Conservation (phyloP, 2,329 filamentous ascomycete species). For the Penicillium glabrum region DNA sequence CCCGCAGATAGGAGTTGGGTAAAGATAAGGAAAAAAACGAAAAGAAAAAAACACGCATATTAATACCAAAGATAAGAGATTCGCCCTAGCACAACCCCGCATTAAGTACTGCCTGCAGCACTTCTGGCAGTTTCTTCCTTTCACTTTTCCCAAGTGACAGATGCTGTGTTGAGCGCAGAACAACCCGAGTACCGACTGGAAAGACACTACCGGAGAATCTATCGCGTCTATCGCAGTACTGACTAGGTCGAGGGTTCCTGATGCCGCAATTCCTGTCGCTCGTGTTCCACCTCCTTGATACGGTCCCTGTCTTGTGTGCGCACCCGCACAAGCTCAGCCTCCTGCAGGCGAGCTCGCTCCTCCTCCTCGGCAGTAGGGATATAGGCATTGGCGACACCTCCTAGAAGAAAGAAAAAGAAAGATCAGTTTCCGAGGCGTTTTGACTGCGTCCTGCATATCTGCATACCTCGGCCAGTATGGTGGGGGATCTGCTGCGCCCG, state of each 20-base stretch:
- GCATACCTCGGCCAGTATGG: conserved; percentile 46
- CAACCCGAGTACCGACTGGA: neutral
- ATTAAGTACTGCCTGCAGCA: conserved; percentile 12
- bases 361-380: conserved; percentile 27
- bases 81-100: neutral
- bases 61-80: conserved; percentile 12
- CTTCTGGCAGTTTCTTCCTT: conserved; percentile 9
- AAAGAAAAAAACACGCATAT: conserved; percentile 9
- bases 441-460: neutral
- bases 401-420: conserved; percentile 11
- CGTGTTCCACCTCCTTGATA: conserved; percentile 25
- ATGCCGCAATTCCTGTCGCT: conserved; percentile 15
- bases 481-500: conserved; percentile 40
- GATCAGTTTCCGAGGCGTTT: neutral
- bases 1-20: conserved; percentile 3
- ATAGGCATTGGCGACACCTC: conserved; percentile 39
- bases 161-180: neutral
- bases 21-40: conserved; percentile 7
- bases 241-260: neutral
- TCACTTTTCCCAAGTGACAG: neutral
- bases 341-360: conserved; percentile 30
- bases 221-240: neutral
- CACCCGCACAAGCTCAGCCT: conserved; percentile 35
- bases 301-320: conserved; percentile 30
- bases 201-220: neutral